These are phyloP conservation scores for Gloeophyllum trabeum DNA, from an alignment of 768 basidiomycete genomes.

Conservation along the genomic window DNA sequence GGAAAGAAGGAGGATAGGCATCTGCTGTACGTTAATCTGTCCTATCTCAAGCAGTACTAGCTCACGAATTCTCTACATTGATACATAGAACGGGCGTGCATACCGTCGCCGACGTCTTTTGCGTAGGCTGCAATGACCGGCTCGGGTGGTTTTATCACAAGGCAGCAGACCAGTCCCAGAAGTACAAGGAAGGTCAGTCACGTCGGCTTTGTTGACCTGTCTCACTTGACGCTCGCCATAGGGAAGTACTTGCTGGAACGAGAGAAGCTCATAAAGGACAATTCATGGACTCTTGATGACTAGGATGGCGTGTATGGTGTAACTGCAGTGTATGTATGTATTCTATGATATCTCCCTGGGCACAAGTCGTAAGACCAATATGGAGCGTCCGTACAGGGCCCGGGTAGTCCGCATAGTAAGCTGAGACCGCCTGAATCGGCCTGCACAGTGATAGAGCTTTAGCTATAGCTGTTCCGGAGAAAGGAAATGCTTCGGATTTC, in stretches of 20 bases:
- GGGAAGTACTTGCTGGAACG: constrained; percentile 77
- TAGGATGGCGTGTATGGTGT: no score
- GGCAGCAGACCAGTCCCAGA: constrained; percentile 65
- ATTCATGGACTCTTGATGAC: constrained; percentile 60
- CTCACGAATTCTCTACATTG: no score
- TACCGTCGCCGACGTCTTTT: constrained; percentile 73
- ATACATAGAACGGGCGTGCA: constrained; percentile 64
- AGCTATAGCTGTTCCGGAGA: no score
- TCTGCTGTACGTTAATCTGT: constrained; percentile 49
- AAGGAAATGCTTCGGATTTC: no score
- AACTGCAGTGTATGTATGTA: no score
- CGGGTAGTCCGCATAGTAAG: no score
- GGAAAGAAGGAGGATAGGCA: constrained; percentile 67
- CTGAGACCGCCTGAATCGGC: no score
- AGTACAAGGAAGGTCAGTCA: constrained; percentile 70
- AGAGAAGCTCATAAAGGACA: constrained; percentile 74
- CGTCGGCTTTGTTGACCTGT: not conserved
- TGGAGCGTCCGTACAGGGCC: no score
- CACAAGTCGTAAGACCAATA: no score
- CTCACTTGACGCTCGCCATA: constrained; percentile 14
- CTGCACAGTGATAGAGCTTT: no score
- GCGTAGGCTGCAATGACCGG: constrained; percentile 67
- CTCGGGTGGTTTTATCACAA: constrained; percentile 80
- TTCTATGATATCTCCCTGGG: no score
- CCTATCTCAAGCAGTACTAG: no score